A percentile compares a stretch with the other conserved stretches of the same genome.
Conservation (phyloP, 345 rosid species). For the Populus tremula region DNA sequence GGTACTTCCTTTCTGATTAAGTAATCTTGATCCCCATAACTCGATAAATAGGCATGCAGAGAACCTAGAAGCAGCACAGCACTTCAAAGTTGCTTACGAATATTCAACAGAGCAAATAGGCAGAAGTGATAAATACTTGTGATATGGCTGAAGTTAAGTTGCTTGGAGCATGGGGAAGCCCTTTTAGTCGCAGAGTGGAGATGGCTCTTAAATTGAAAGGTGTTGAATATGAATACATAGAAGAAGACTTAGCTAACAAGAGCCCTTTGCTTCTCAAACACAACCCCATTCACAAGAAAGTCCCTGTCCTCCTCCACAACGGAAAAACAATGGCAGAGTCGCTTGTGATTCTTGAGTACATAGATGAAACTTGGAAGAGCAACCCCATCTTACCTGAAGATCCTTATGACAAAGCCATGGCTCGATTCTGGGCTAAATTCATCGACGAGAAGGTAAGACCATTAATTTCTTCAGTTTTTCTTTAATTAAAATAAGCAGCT, state of each 20-base stretch:
- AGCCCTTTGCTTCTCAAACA: constrained; percentile 28
- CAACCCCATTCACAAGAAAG: constrained; percentile 36
- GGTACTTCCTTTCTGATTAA: too few species aligned
- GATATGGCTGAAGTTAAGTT: constrained; percentile 27
- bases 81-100: too few species aligned
- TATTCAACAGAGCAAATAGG: too few species aligned
- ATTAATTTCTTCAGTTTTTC: not conserved
- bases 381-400: constrained; percentile 25
- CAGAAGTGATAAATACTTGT: too few species aligned
- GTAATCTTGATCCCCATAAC: too few species aligned
- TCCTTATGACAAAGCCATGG: constrained; percentile 28
- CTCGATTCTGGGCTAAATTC: constrained; percentile 38
- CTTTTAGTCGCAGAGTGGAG: constrained; percentile 23
- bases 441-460: constrained; percentile 28
- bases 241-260: constrained; percentile 26
- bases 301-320: constrained; percentile 35
- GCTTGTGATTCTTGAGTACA: constrained; percentile 30
- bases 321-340: constrained; percentile 30
- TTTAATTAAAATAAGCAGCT: too few species aligned
- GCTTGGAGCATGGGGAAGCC: constrained; percentile 25
- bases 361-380: constrained; percentile 36
- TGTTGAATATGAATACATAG: constrained; percentile 26
- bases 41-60: too few species aligned
- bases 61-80: too few species aligned
- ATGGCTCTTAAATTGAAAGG: constrained; percentile 37